These are phyloP conservation scores for Penicillium paradoxum DNA, from an alignment of 495 filamentous ascomycete genomes.

Conservation along the genomic window DNA sequence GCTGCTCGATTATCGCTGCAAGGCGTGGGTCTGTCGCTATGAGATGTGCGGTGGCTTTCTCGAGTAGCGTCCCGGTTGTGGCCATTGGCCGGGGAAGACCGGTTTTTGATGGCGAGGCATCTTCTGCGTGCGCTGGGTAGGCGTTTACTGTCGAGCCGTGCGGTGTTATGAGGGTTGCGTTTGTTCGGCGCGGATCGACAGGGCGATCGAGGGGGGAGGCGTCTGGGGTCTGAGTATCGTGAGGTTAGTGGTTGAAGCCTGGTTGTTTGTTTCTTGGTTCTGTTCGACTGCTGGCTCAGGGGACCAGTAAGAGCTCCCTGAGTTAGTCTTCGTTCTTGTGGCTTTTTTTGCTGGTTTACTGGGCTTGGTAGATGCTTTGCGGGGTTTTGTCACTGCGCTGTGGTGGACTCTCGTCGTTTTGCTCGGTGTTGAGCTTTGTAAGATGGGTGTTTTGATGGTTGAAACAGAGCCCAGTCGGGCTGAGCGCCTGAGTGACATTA, in stretches of 20 bases:
- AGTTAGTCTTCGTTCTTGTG: slow-evolving; percentile 5
- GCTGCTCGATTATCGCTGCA: slow-evolving; percentile 62
- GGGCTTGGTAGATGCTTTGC: slow-evolving; percentile 19
- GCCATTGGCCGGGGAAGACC: slow-evolving; percentile 46
- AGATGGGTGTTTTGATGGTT: slow-evolving; percentile 29
- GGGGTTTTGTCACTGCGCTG: slow-evolving; percentile 30
- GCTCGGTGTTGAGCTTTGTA: slow-evolving; percentile 25
- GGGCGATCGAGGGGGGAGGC: slow-evolving; percentile 48
- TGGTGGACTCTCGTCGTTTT: slow-evolving; percentile 23
- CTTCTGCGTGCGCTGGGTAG: slow-evolving; percentile 42
- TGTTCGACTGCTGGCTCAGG: slow-evolving; percentile 13
- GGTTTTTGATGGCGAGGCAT: slow-evolving; percentile 56
- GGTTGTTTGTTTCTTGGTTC: slow-evolving; percentile 10
- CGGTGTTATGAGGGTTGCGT: slow-evolving; percentile 75
- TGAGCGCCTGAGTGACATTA: slow-evolving; percentile 56
- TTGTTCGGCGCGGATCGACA: slow-evolving; percentile 60
- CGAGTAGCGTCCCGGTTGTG: slow-evolving; percentile 68
- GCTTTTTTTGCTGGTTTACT: slow-evolving; percentile 18
- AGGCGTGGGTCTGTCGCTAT: slow-evolving; percentile 71
- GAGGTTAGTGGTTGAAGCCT: slow-evolving; percentile 13
- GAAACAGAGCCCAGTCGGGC: slow-evolving; percentile 49
- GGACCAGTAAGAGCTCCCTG: slow-evolving; percentile 21
- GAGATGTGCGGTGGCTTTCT: slow-evolving; percentile 73
- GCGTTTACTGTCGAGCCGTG: slow-evolving; percentile 65
- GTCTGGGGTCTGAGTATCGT: slow-evolving; percentile 28